Conservation (phyloP, 495 filamentous ascomycete species). For the Alectoria sarmentosa region DNA sequence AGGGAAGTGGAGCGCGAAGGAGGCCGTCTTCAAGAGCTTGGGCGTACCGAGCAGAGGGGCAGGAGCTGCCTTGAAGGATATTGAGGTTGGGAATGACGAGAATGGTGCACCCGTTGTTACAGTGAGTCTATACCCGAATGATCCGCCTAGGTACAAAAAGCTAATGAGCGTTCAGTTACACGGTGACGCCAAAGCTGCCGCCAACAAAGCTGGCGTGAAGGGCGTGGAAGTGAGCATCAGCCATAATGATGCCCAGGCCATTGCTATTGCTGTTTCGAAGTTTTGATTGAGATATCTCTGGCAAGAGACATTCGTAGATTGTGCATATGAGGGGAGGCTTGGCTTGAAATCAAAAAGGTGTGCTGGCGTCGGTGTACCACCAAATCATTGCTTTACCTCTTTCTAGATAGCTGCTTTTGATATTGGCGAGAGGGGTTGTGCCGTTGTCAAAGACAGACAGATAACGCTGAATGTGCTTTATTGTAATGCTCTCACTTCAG, state of each 20-base stretch:
- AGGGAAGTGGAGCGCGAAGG: slow-evolving; percentile 93
- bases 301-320: background rate
- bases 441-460: no score
- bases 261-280: slow-evolving; percentile 82
- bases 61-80: slow-evolving; percentile 85
- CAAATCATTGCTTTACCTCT: background rate
- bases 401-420: background rate
- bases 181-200: slow-evolving; percentile 73
- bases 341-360: background rate
- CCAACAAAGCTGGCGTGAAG: slow-evolving; percentile 78
- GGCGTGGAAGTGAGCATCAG: slow-evolving; percentile 86
- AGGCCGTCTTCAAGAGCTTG: slow-evolving; percentile 97
- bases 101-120: slow-evolving; percentile 76
- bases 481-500: background rate
- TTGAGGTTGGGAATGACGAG: slow-evolving; percentile 78
- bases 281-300: slow-evolving; percentile 37
- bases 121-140: slow-evolving; percentile 50
- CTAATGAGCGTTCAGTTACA: slow-evolving; percentile 58
- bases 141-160: slow-evolving; percentile 18
- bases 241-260: slow-evolving; percentile 84
- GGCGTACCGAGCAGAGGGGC: slow-evolving; percentile 80
- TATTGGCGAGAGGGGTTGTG: no score
- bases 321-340: background rate
- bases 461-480: background rate
- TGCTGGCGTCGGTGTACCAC: background rate